Evolutionary conservation across 2,329 filamentous ascomycete species (phyloP).

Genomic region (Colletotrichum plurivorum): DNA sequence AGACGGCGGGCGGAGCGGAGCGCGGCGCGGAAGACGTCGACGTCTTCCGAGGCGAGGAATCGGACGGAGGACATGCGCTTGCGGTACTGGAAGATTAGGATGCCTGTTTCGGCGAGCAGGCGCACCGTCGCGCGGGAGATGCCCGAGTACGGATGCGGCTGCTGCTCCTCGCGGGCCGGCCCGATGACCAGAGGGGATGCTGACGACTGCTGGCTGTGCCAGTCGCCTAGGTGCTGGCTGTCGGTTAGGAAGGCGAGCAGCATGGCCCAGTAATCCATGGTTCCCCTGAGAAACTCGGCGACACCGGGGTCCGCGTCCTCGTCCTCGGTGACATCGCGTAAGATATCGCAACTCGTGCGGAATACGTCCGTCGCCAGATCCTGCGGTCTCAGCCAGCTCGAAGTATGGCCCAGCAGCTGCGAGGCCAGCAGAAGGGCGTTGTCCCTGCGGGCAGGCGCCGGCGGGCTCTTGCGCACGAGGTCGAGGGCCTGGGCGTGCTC

Average conservation of each 20-base stretch:
- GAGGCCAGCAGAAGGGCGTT: constrained; percentile 31
- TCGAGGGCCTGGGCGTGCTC: constrained; percentile 40
- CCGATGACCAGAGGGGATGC: not conserved
- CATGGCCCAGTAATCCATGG: constrained; percentile 46
- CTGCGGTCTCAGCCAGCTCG: constrained; percentile 43
- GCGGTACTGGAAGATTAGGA: constrained; percentile 42
- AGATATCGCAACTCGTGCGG: constrained; percentile 25
- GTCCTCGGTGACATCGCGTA: not conserved
- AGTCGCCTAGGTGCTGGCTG: constrained; percentile 31
- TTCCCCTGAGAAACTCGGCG: constrained; percentile 40
- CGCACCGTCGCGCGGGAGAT: constrained; percentile 39
- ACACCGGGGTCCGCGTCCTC: not conserved
- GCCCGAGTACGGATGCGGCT: constrained; percentile 44
- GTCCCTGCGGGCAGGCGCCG: not conserved
- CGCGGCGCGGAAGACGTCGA: constrained; percentile 38
- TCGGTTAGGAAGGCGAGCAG: constrained; percentile 43
- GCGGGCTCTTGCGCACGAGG: constrained; percentile 2
- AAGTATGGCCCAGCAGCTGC: constrained; percentile 41
- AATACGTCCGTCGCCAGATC: constrained; percentile 43
- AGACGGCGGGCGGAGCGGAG: constrained; percentile 40
- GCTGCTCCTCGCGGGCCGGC: constrained; percentile 26
- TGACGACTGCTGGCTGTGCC: not conserved
- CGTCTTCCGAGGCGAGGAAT: constrained; percentile 42
- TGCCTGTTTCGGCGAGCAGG: constrained; percentile 39
- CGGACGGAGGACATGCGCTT: constrained; percentile 39